Base-by-base conservation (phyloP, 192 early-diverging fungal genomes). In the Coemansia sp. region DNA sequence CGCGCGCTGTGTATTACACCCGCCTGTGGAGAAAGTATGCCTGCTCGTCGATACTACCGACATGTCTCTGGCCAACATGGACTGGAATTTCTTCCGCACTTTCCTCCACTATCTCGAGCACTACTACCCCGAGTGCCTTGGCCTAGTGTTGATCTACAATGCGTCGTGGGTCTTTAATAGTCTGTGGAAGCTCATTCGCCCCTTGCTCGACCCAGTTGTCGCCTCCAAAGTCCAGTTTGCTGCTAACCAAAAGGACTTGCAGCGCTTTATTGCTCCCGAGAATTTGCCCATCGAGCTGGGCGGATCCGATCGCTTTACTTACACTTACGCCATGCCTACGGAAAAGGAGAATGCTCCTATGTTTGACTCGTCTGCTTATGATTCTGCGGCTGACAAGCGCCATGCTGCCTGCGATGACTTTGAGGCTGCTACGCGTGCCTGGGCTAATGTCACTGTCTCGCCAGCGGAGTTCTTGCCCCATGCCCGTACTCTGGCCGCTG, bases 51-150 rank as follows among this genome's bases (percentile, higher is more conserved):
- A 96, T 74, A 77, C 94, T 63, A 89, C 86, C n/a, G 87, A 87
- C 9, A 93, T 95, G 67, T 80, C 88, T 11, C 62, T 95, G 68
- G 67, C 78, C 21, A 93, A 94, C 72, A 89, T 94, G 89, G 93
- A 95, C 77, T 90, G 87, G 68, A 81, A 84, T 7, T 89, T 90
- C 58, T 86, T 94, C 64, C 89, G 90, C 67, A 90, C 95, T 38
- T 87, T 95, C 25, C 70, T 94, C 38, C 82, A 84, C 58, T 91
- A 89, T 77, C 88, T 97, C 68, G 90, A 96, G 76, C 87, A 89
- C 50, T 95, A 94, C 78, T 97, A 96, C 73, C 95, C 95, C 2
- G 95, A 97, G 72, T 90, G 87, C 15, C 86, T 97, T 5, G 95
- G 94, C 38, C 74, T 86, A 7, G 88, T 89, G 41, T 84, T 95